A percentile compares a stretch with the other conserved stretches of the same genome.
These are phyloP conservation scores for Phaeotremella fagi DNA, from an alignment of 768 basidiomycete species.

Conservation along the genomic window DNA sequence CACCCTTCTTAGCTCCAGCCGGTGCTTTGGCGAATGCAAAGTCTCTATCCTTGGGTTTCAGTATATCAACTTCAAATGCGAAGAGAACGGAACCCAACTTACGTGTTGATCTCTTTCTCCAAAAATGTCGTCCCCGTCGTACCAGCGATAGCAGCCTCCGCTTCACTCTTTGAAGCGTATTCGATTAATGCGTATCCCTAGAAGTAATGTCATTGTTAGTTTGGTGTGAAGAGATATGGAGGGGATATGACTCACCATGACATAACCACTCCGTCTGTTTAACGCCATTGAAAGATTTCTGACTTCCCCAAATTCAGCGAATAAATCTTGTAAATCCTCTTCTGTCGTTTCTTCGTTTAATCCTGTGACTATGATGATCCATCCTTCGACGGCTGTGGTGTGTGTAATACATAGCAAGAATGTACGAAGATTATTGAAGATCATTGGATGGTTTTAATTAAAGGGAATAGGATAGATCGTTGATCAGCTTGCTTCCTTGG, in stretches of 20 bases:
- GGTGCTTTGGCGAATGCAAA: slow-evolving; percentile 40
- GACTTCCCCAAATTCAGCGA: slow-evolving; percentile 93
- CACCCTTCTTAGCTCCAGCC: slow-evolving; percentile 12
- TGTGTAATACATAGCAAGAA: too few relatives aligned
- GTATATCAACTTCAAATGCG: not conserved
- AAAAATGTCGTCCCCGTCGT: slow-evolving; percentile 76
- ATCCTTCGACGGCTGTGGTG: slow-evolving; percentile 86
- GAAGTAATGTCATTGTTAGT: not conserved
- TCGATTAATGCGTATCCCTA: slow-evolving; percentile 98
- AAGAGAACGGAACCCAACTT: slow-evolving; percentile 15
- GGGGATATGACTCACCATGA: slow-evolving; percentile 63
- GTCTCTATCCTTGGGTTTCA: slow-evolving; percentile 13
- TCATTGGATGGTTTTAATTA: too few relatives aligned
- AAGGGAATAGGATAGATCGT: not conserved
- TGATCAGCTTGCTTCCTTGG: not conserved
- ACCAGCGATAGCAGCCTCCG: slow-evolving; percentile 86
- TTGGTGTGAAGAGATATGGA: not conserved
- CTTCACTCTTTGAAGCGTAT: slow-evolving; percentile 91
- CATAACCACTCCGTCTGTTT: slow-evolving; percentile 95
- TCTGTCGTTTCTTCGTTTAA: slow-evolving; percentile 98
- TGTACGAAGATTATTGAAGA: too few relatives aligned
- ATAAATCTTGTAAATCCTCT: slow-evolving; percentile 93
- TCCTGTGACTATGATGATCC: slow-evolving; percentile 94
- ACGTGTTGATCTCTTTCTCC: slow-evolving; percentile 74
- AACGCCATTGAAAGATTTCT: slow-evolving; percentile 96